Evolutionary conservation across 768 basidiomycete genomes (phyloP).

Genomic region (Rhizopogon rudus): DNA sequence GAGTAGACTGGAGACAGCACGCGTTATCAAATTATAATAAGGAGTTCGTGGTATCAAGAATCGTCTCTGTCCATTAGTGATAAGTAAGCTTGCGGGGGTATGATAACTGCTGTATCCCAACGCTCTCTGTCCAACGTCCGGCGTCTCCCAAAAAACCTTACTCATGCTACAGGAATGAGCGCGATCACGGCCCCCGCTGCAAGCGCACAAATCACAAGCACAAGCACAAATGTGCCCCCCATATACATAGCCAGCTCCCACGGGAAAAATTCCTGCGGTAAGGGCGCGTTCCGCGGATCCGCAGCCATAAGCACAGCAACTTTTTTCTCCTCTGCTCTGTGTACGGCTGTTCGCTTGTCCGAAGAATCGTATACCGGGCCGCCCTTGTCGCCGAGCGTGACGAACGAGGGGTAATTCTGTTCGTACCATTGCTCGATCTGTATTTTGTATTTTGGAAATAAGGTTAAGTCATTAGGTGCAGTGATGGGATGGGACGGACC

Average conservation of each 20-base stretch:
- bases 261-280: constrained; percentile 12
- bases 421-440: constrained; percentile 95
- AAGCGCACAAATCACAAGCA: constrained; percentile 21
- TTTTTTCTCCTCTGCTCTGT: constrained; percentile 39
- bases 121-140: too few species aligned
- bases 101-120: too few species aligned
- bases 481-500: constrained; percentile 30
- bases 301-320: constrained; percentile 26
- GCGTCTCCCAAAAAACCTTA: not conserved
- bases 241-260: constrained; percentile 28
- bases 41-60: too few species aligned
- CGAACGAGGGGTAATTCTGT: constrained; percentile 90
- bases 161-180: not conserved
- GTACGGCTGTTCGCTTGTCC: constrained; percentile 56
- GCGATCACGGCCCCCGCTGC: constrained; percentile 20
- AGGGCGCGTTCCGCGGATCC: constrained; percentile 1
- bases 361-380: constrained; percentile 35
- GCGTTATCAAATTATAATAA: too few species aligned
- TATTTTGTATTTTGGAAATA: not conserved
- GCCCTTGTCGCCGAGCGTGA: constrained; percentile 29
- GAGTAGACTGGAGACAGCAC: too few species aligned
- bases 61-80: too few species aligned
- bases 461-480: too few species aligned
- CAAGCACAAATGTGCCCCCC: constrained; percentile 19
- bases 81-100: too few species aligned